A percentile compares a stretch with the other conserved stretches of the same genome.
These are phyloP conservation scores for Ceratobasidium sp. DNA, from an alignment of 1,284 basidiomycete genomes.

Conservation along the genomic window DNA sequence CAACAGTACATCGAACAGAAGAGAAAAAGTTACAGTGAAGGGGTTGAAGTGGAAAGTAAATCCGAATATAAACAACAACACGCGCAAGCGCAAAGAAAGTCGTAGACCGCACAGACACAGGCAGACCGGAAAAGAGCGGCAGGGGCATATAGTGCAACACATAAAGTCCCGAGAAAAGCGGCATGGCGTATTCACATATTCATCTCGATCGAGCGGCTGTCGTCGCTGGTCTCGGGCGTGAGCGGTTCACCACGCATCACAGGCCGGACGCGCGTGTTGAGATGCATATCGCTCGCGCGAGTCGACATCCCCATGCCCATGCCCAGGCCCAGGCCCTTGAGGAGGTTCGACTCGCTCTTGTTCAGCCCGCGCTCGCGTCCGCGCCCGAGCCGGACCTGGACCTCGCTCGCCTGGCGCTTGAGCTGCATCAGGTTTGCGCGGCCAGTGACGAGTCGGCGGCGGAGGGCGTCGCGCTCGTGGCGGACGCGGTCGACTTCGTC, in stretches of 20 bases:
- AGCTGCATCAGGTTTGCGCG: constrained; percentile 35
- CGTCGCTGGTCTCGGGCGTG: constrained; percentile 43
- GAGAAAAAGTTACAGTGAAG: constrained; percentile 4
- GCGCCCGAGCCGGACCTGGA: background rate
- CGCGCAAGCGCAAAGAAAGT: constrained; percentile 10
- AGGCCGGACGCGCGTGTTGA: constrained; percentile 28
- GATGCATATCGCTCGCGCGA: constrained; percentile 26
- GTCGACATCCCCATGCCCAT: background rate
- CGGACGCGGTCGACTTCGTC: constrained; percentile 43
- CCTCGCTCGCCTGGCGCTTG: constrained; percentile 38
- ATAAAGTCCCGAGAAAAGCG: background rate
- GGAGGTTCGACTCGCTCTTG: constrained; percentile 40
- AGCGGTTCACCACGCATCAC: constrained; percentile 30
- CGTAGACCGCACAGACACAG: constrained; percentile 4
- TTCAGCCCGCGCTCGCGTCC: constrained; percentile 36
- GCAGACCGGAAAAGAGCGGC: constrained; percentile 14
- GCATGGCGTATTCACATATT: background rate
- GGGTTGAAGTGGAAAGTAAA: background rate
- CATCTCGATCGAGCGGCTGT: constrained; percentile 24
- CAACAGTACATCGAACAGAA: background rate
- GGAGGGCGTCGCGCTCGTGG: constrained; percentile 28
- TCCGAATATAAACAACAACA: constrained; percentile 19
- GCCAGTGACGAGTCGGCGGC: constrained; percentile 18
- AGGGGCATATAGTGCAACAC: background rate
- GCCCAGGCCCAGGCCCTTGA: background rate